phyloP scores from a whole-genome alignment of 2,329 filamentous ascomycete genomes.

The Arthrobotrys sphaeroides region DNA sequence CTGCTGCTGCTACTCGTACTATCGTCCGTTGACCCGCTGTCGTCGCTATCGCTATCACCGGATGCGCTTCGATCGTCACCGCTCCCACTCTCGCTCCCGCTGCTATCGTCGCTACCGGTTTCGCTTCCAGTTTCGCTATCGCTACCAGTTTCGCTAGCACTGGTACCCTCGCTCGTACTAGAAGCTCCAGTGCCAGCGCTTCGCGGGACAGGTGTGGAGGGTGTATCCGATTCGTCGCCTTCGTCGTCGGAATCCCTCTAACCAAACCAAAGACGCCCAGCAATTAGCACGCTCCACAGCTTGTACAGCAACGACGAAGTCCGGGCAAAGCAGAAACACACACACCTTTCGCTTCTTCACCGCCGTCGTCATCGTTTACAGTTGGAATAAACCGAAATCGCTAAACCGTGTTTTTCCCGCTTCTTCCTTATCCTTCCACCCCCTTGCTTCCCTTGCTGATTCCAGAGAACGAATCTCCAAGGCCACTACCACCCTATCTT shows the following conservation, averaged over 20 bases:
- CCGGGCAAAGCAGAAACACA: neutral
- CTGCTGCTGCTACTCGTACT: slow-evolving; percentile 27
- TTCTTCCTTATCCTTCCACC: neutral
- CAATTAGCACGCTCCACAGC: neutral
- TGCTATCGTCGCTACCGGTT: slow-evolving; percentile 29
- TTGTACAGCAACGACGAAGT: neutral
- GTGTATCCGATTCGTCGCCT: slow-evolving; percentile 45
- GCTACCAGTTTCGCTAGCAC: slow-evolving; percentile 22
- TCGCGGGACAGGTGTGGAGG: slow-evolving; percentile 28
- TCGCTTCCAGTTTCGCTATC: slow-evolving; percentile 37
- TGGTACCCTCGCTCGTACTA: slow-evolving; percentile 29
- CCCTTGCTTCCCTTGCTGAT: neutral
- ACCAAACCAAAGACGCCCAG: neutral
- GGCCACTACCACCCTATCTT: slow-evolving; percentile 48
- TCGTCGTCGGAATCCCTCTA: slow-evolving; percentile 52
- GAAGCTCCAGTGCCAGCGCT: slow-evolving; percentile 6
- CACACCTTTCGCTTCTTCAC: slow-evolving; percentile 51
- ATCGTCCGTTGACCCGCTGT: slow-evolving; percentile 31
- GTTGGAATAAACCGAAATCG: neutral
- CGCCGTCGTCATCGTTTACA: slow-evolving; percentile 33
- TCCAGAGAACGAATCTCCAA: neutral
- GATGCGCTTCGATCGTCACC: slow-evolving; percentile 16
- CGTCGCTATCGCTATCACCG: slow-evolving; percentile 33
- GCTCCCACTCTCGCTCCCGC: slow-evolving; percentile 35
- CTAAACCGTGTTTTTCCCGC: neutral